Evolutionary conservation across 306 rosid species (phyloP), one percentile per base, ranked within the genome.

Genomic region (Dalbergia cochinchinensis): DNA sequence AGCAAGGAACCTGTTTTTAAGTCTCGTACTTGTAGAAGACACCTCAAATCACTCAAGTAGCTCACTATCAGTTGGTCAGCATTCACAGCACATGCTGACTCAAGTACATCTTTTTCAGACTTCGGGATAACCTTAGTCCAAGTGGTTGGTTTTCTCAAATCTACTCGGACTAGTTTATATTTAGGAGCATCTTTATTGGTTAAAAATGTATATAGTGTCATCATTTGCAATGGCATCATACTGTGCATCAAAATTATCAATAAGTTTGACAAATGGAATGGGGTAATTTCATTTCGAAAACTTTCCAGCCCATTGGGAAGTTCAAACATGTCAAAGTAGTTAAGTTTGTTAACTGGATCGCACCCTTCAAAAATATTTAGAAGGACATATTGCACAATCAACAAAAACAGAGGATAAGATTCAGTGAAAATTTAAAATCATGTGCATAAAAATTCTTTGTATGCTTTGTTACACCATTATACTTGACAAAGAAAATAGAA

Each of bases 151-250:
- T 92, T 87, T 75, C 89, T 85, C 83, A 93, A 76, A 91, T 95
- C 93, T 14, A 93, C 97, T 70, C 91, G 89, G 53, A 89, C 94
- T 76, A 95, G 77, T 85, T 95, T 95, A 85, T 91, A 92, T 80
- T 90, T 95, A 20, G 99, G 92, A 86, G 99, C 99, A 86, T 95
- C 89, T 87, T 92, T 92, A 88, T 95, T 95, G 20, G 97, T 95
- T 83, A 73, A 82, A 80, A 95, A 93, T 80, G 99, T 91, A 81
- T 59, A 82, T 35, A 0, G 93, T 87, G 78, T 84, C 97, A 85
- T 95, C 99, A 79, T 95, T 95, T 61, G 99, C 99, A 84, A 95
- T 84, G 42, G 18, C 90, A 11, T 60, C 80, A 85, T 91, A 93
- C 65, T 82, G 85, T 22, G 99, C 97, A 42, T 90, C 92, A 83